Conservation (phyloP, 2,329 filamentous ascomycete species). For the Penicillium paneum region DNA sequence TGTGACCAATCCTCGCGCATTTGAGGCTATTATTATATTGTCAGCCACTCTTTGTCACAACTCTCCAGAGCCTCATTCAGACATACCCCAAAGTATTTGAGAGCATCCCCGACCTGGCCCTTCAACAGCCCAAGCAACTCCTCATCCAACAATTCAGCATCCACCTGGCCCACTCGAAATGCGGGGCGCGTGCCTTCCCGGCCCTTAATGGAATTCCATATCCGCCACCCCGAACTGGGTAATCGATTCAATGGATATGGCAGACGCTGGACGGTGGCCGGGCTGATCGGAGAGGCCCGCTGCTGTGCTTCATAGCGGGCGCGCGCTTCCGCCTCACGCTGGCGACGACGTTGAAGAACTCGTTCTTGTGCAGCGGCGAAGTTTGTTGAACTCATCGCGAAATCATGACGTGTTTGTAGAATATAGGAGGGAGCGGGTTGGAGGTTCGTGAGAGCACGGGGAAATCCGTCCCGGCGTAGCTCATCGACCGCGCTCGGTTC, state of each 20-base stretch:
- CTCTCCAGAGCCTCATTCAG: background rate
- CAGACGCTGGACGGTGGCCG: slow-evolving; percentile 56
- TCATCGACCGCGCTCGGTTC: slow-evolving; percentile 13
- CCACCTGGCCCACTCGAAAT: slow-evolving; percentile 92
- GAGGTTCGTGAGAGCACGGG: background rate
- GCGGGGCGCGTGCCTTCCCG: slow-evolving; percentile 77
- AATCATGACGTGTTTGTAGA: slow-evolving; percentile 31
- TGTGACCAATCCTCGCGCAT: slow-evolving; percentile 81
- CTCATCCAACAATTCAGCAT: slow-evolving; percentile 91
- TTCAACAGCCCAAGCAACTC: slow-evolving; percentile 84
- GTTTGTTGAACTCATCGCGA: slow-evolving; percentile 58
- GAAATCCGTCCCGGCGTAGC: slow-evolving; percentile 9
- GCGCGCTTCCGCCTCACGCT: slow-evolving; percentile 66
- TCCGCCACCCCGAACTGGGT: slow-evolving; percentile 38
- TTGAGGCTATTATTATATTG: slow-evolving; percentile 46
- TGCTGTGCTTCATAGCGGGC: slow-evolving; percentile 49
- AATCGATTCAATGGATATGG: slow-evolving; percentile 63
- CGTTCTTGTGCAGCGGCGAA: slow-evolving; percentile 89
- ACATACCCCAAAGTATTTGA: slow-evolving; percentile 77
- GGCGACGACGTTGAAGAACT: slow-evolving; percentile 73
- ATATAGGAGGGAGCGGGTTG: background rate
- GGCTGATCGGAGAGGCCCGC: slow-evolving; percentile 49
- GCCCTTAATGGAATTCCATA: slow-evolving; percentile 70
- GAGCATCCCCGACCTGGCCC: slow-evolving; percentile 77
- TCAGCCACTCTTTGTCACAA: background rate